These are phyloP conservation scores for Alnus glutinosa DNA, from an alignment of 306 rosid species.

Conservation along the genomic window DNA sequence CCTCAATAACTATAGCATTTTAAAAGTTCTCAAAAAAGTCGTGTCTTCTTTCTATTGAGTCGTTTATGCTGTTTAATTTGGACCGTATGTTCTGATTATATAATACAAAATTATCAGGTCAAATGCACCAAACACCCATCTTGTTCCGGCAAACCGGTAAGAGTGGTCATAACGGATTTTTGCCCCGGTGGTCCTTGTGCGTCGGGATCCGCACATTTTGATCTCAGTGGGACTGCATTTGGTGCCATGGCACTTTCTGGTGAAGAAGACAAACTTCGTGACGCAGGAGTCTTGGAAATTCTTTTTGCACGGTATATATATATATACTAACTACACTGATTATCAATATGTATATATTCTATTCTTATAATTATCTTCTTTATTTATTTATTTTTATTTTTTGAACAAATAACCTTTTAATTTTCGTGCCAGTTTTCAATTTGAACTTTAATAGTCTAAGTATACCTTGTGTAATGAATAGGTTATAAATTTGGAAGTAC, in stretches of 20 bases:
- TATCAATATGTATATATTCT: too few relatives aligned
- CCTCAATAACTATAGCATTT: too few relatives aligned
- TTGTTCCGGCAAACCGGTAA: slow-evolving; percentile 41
- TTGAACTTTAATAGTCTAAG: too few relatives aligned
- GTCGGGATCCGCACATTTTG: slow-evolving; percentile 39
- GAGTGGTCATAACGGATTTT: slow-evolving; percentile 41
- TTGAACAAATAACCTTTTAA: too few relatives aligned
- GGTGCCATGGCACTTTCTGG: slow-evolving; percentile 49
- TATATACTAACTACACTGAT: background rate
- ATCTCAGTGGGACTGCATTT: slow-evolving; percentile 52
- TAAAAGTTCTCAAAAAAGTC: too few relatives aligned
- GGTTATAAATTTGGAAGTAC: too few relatives aligned
- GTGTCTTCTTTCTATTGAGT: too few relatives aligned
- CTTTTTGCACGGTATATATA: slow-evolving; percentile 29
- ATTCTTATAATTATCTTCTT: background rate
- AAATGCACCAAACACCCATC: slow-evolving; percentile 31
- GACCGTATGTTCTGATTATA: too few relatives aligned
- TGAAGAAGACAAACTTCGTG: slow-evolving; percentile 32
- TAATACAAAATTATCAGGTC: slow-evolving; percentile 17
- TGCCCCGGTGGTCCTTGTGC: slow-evolving; percentile 42
- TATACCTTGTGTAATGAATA: too few relatives aligned
- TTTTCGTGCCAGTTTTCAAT: too few relatives aligned
- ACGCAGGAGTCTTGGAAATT: slow-evolving; percentile 34
- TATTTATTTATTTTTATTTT: background rate
- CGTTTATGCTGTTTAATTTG: too few relatives aligned